Evolutionary conservation across 2,329 filamentous ascomycete species (phyloP).

Genomic region (Gyromitra esculenta): DNA sequence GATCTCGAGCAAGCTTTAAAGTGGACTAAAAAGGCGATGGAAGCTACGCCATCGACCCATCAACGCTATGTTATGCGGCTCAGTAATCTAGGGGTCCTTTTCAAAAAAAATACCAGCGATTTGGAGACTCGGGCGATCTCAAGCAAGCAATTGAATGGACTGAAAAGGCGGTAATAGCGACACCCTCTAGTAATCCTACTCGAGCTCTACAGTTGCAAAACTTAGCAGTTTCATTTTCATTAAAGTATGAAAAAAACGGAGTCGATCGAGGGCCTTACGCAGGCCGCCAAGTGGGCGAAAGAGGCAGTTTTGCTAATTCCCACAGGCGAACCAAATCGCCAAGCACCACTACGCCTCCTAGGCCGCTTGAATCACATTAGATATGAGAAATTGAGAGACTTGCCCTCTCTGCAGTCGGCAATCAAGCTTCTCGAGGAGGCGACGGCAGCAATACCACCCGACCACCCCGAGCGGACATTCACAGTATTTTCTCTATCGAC

Average conservation of each 20-base stretch:
- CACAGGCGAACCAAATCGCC: neutral
- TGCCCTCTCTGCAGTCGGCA: conserved; percentile 24
- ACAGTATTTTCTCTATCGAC: neutral
- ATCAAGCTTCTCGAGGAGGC: conserved; percentile 19
- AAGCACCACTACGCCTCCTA: neutral
- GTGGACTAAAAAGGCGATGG: conserved; percentile 21
- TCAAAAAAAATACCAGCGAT: neutral
- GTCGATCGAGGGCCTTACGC: conserved; percentile 33
- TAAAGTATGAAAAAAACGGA: conserved; percentile 8
- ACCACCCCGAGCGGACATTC: neutral
- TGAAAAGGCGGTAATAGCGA: neutral
- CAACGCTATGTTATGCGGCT: neutral
- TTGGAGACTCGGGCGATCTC: neutral
- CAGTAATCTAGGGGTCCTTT: neutral
- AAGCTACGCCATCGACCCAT: neutral
- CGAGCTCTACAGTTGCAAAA: neutral
- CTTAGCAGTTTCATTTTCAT: neutral
- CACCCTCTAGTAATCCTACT: neutral
- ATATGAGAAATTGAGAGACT: neutral
- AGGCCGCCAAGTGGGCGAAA: conserved; percentile 32
- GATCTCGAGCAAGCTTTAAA: conserved; percentile 49
- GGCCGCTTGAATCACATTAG: neutral
- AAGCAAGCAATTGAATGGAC: neutral
- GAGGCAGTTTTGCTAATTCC: conserved; percentile 19
- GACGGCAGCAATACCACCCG: neutral